Conservation (phyloP, 73 alveolate genomes). For the Breviolum minutum region DNA sequence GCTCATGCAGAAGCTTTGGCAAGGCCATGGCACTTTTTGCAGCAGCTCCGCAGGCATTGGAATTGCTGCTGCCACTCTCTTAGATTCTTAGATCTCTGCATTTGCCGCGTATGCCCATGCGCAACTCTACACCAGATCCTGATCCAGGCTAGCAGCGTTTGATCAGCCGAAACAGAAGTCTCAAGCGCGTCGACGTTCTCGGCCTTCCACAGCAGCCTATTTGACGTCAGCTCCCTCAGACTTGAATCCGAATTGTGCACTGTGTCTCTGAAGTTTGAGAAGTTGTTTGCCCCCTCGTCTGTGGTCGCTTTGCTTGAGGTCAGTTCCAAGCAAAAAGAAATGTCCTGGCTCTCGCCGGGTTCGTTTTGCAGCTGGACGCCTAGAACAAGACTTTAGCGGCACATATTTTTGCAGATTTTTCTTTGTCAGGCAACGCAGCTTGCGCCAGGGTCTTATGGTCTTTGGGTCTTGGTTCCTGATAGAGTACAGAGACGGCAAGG, state of each 20-base stretch:
- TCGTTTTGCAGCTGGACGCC: slow-evolving; percentile 15
- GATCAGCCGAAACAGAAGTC: slow-evolving; percentile 2
- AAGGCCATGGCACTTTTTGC: slow-evolving; percentile 37
- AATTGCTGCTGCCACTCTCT: slow-evolving; percentile 6
- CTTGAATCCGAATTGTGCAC: too few relatives aligned
- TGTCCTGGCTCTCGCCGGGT: slow-evolving; percentile 32
- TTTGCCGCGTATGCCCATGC: neutral
- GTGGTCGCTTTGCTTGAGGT: neutral
- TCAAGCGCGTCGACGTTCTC: slow-evolving; percentile 8
- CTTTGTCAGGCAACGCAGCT: slow-evolving; percentile 35
- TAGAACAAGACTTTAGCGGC: neutral
- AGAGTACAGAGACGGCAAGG: neutral
- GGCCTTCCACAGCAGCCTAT: slow-evolving; percentile 34
- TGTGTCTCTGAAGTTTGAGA: too few relatives aligned
- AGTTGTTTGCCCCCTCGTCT: too few relatives aligned
- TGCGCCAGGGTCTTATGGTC: neutral
- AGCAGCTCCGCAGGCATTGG: slow-evolving; percentile 22
- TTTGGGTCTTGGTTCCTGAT: neutral
- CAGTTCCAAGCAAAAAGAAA: neutral
- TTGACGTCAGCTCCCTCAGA: neutral
- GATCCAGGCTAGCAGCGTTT: slow-evolving; percentile 44
- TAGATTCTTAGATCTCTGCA: neutral
- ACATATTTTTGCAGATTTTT: neutral
- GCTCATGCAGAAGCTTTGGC: neutral
- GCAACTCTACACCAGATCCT: neutral